These are phyloP conservation scores for Penicillium cataractarum DNA, from an alignment of 495 filamentous ascomycete genomes.

Conservation along the genomic window DNA sequence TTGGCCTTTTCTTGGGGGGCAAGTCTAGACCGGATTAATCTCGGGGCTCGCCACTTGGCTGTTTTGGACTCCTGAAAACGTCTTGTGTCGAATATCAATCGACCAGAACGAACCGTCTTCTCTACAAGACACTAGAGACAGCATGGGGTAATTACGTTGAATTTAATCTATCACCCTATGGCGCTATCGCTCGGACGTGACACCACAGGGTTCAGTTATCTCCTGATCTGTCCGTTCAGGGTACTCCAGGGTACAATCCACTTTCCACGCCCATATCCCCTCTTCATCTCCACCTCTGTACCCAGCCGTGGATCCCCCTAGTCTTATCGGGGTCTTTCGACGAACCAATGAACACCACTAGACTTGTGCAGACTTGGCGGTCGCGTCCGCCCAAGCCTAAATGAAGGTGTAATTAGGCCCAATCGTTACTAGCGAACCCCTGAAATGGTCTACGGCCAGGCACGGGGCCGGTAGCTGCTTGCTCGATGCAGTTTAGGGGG, in stretches of 20 bases:
- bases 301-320: constrained; percentile 6
- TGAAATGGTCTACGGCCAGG: constrained; percentile 16
- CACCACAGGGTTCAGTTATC: not conserved
- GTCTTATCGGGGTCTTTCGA: constrained; percentile 10
- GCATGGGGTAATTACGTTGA: not conserved
- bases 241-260: not conserved
- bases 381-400: not conserved
- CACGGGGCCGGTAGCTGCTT: constrained; percentile 19
- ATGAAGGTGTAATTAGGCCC: not conserved
- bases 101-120: not conserved
- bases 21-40: constrained; percentile 5
- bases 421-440: not conserved
- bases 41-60: constrained; percentile 5
- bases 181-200: not conserved
- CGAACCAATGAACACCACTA: constrained; percentile 3
- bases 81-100: not conserved
- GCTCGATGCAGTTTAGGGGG: constrained; percentile 9
- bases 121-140: not conserved
- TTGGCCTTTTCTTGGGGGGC: not conserved
- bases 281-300: not conserved
- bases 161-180: not conserved
- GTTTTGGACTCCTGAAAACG: not conserved
- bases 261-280: not conserved
- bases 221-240: not conserved
- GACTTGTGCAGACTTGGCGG: constrained; percentile 7